Evolutionary conservation across 2,329 filamentous ascomycete genomes (phyloP).

Genomic region (Hypocrella siamensis): DNA sequence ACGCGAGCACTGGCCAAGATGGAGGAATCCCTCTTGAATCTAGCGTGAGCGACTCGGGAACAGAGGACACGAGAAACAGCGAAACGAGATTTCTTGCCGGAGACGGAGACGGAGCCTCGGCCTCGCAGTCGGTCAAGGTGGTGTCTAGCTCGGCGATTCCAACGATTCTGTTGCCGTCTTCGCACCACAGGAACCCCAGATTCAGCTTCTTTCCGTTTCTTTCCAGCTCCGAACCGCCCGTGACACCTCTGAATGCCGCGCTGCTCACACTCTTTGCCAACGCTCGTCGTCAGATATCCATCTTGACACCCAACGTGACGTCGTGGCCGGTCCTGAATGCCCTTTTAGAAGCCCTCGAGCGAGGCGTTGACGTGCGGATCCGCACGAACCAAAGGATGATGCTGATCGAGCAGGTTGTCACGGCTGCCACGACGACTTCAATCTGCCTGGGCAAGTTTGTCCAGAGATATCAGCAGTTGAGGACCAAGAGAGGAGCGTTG

Average conservation of each 20-base stretch:
- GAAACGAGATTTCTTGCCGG: slow-evolving; percentile 4
- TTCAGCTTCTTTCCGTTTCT: slow-evolving; percentile 45
- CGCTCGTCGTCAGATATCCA: slow-evolving; percentile 43
- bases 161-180: slow-evolving; percentile 56
- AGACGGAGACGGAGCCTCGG: slow-evolving; percentile 12
- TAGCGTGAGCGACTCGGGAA: background rate
- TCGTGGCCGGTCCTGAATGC: slow-evolving; percentile 46
- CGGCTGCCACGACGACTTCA: slow-evolving; percentile 58
- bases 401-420: slow-evolving; percentile 67
- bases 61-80: slow-evolving; percentile 2
- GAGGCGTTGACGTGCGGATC: slow-evolving; percentile 53
- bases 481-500: slow-evolving; percentile 6
- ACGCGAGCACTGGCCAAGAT: background rate
- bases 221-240: slow-evolving; percentile 31
- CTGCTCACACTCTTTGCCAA: slow-evolving; percentile 43
- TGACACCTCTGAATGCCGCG: slow-evolving; percentile 52
- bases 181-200: slow-evolving; percentile 53
- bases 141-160: slow-evolving; percentile 16
- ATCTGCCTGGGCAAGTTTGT: slow-evolving; percentile 46
- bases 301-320: slow-evolving; percentile 70
- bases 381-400: slow-evolving; percentile 56
- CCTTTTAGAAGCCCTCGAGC: slow-evolving; percentile 41
- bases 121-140: slow-evolving; percentile 14
- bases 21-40: background rate
- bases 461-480: slow-evolving; percentile 29